A percentile compares a stretch with the other conserved stretches of the same genome.
phyloP scores from a whole-genome alignment of 148 eudicot species.

The Salicornia ramosissima region DNA sequence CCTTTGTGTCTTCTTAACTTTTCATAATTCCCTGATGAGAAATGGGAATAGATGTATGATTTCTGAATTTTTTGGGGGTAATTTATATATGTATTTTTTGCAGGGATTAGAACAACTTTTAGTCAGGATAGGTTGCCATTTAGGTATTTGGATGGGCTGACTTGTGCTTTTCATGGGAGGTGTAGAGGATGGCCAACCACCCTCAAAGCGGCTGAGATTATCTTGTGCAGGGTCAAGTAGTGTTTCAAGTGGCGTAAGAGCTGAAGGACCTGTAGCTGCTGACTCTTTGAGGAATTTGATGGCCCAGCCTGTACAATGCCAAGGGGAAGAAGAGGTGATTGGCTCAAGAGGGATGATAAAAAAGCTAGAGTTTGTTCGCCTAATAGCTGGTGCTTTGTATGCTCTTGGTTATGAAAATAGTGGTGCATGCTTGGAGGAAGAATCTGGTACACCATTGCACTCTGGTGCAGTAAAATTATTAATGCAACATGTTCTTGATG shows the following conservation, averaged over 20 bases:
- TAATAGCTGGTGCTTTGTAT: slow-evolving; percentile 68
- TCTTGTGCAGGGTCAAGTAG: slow-evolving; percentile 36
- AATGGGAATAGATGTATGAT: neutral
- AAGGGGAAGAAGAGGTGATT: slow-evolving; percentile 60
- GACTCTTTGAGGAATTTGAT: slow-evolving; percentile 45
- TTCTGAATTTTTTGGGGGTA: neutral
- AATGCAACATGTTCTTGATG: slow-evolving; percentile 61
- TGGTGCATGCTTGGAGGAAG: slow-evolving; percentile 67
- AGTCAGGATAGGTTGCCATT: slow-evolving; percentile 15
- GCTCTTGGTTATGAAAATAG: slow-evolving; percentile 72
- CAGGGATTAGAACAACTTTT: slow-evolving; percentile 13
- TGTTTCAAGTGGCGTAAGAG: slow-evolving; percentile 27
- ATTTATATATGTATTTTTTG: neutral
- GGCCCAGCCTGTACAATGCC: slow-evolving; percentile 59
- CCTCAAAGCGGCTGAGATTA: slow-evolving; percentile 48
- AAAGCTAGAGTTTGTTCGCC: slow-evolving; percentile 59
- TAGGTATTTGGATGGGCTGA: slow-evolving; percentile 52
- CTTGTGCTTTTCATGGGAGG: slow-evolving; percentile 62
- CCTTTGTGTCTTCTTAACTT: neutral
- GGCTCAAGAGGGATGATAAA: slow-evolving; percentile 63
- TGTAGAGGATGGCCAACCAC: slow-evolving; percentile 57
- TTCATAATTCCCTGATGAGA: neutral
- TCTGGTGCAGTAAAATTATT: slow-evolving; percentile 49
- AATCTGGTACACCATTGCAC: slow-evolving; percentile 65
- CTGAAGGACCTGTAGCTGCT: slow-evolving; percentile 27